Conservation (phyloP, 371 early-diverging fungal genomes). For the Mortierella sp. region DNA sequence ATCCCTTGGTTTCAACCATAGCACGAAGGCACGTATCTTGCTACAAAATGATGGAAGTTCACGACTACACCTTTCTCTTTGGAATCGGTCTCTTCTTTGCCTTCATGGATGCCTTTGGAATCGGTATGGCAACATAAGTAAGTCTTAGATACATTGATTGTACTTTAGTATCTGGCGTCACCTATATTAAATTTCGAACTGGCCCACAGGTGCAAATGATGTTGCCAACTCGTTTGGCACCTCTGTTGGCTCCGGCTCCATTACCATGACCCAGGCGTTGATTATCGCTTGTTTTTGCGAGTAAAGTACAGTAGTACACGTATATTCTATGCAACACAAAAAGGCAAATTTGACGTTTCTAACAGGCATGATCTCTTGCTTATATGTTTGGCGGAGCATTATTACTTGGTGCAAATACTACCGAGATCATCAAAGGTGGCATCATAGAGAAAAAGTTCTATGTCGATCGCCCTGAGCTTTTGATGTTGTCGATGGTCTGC, state of each 20-base stretch:
- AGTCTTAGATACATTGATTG: neutral
- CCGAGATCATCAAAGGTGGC: slow-evolving; percentile 82
- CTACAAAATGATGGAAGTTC: slow-evolving; percentile 64
- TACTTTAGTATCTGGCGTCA: no score
- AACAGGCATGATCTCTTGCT: no score
- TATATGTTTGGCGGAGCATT: slow-evolving; percentile 81
- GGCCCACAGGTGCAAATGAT: slow-evolving; percentile 83
- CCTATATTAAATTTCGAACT: no score
- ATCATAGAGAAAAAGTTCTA: slow-evolving; percentile 71
- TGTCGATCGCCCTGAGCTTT: slow-evolving; percentile 69
- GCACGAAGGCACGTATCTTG: neutral
- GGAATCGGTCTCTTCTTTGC: slow-evolving; percentile 75
- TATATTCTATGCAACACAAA: no score
- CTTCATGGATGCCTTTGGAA: slow-evolving; percentile 76
- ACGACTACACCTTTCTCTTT: slow-evolving; percentile 83
- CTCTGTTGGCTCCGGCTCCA: slow-evolving; percentile 87
- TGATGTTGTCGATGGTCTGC: slow-evolving; percentile 88
- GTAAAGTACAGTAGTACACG: no score
- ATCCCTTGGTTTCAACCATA: no score
- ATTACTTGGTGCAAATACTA: slow-evolving; percentile 80
- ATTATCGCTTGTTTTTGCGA: slow-evolving; percentile 85
- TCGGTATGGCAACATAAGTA: slow-evolving; percentile 57
- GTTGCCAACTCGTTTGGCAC: slow-evolving; percentile 92
- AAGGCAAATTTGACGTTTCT: no score
- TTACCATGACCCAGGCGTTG: slow-evolving; percentile 79